Base-by-base conservation (phyloP, 2,329 filamentous ascomycete genomes). In the Penicillium sp. region DNA sequence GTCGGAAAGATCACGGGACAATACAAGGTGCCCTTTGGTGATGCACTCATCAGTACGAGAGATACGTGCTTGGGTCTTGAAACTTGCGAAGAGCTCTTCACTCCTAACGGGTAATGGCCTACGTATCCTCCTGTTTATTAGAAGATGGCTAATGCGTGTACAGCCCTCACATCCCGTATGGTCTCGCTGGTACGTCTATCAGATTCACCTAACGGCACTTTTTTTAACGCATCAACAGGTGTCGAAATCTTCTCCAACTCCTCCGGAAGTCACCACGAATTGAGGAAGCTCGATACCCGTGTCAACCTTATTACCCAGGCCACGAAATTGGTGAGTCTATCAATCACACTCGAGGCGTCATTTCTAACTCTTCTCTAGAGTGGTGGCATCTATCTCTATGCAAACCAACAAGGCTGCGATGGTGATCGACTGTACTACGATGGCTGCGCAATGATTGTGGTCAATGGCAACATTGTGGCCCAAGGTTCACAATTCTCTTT, bases 181-280 rank as follows among this genome's bases (percentile, higher is more conserved):
- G 78, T 15, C 72, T 88, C 2, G 63, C 62, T 44, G 64, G 43
- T 45, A 57, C 54, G 35, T 47, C 19, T 15, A 22, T 4, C 26
- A 29, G 3, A 22, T 1, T 39, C 39, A 1, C 17, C 43, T 45
- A 45, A 45, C 13, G n/a, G n/a, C n/a, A n/a, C n/a, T n/a, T n/a
- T n/a, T n/a, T n/a, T n/a, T n/a, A n/a, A n/a, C n/a, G n/a, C n/a
- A n/a, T 3, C 6, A 4, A 22, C n/a, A 45, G 43, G 87, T 4
- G 80, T 81, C 5, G 87, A 88, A 61, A 82, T 88, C 48, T 77
- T 87, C 54, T 80, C 81, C 8, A 91, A 91, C 65, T 81, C 77
- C 3, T 82, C 77, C 46, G 85, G 82, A 6, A 81, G 76, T 12
- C 87, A 91, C 64, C 80, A 82, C 59, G 77, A 82, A 57, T 68